Evolutionary conservation across 805 yeast species (phyloP), one percentile per base, ranked within the genome.

Genomic region (Barnettozyma salicaria): DNA sequence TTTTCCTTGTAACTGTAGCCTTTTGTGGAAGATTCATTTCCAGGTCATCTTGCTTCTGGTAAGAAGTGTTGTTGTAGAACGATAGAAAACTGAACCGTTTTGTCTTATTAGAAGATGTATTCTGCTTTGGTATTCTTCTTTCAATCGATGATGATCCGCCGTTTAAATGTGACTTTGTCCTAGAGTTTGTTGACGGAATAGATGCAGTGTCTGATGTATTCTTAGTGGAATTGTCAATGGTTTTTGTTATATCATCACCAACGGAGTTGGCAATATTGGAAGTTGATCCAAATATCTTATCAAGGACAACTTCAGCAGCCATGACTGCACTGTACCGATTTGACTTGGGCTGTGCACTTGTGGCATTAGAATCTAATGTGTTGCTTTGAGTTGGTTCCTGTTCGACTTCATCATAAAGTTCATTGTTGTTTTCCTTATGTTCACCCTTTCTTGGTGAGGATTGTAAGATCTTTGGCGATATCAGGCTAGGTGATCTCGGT

Each of bases 1-100:
- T 48, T 42, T 44, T 51, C 45, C 47, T 47, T 14, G 26, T 31
- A 13, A 21, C 27, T 35, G n/a, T n/a, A n/a, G n/a, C n/a, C n/a
- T n/a, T n/a, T n/a, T n/a, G n/a, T n/a, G 22, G 40, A 11, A 1
- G 45, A 30, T 21, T 45, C 38, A 29, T 36, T 37, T 48, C 50
- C 14, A 39, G 14, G 10, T 42, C 45, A 13, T 27, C 25, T 7
- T 17, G 27, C 6, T 36, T 34, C 8, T 19, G 38, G 21, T 32
- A 41, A 36, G 27, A 47, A 34, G 12, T 35, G 12, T 27, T 23
- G 27, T 33, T 32, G 39, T 61, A 58, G 45, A 63, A 59, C 4
- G 71, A 63, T 22, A 66, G 44, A 33, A 67, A 54, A 45, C 71
- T 65, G 44, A 66, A 67, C 43, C 73, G 54, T 44, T 65, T 67